Conservation (phyloP, 768 basidiomycete genomes). For the Sutorius australiensis region DNA sequence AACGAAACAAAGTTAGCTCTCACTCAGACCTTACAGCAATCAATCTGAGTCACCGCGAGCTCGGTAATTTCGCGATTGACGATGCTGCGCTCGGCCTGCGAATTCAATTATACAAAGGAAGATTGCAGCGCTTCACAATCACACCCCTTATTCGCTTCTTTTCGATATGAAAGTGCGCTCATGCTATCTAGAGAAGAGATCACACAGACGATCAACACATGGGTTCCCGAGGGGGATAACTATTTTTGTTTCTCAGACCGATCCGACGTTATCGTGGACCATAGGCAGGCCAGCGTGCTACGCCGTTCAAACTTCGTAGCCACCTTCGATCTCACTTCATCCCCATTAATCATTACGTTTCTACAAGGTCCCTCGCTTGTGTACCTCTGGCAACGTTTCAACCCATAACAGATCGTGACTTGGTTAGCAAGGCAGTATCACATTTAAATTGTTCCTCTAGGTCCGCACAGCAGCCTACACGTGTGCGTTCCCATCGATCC, state of each 20-base stretch:
- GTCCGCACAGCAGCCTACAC: conserved; percentile 8
- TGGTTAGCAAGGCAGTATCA: not conserved
- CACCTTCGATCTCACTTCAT: conserved; percentile 1
- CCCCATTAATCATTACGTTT: conserved; percentile 5
- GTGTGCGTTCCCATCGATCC: conserved; percentile 7
- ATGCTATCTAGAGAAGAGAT: not conserved
- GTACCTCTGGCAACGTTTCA: conserved; percentile 6
- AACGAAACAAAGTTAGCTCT: not conserved
- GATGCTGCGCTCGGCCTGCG: no score
- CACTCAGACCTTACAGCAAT: not conserved
- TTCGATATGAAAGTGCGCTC: conserved; percentile 1
- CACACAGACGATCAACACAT: conserved; percentile 11
- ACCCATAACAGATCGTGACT: not conserved
- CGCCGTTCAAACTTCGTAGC: conserved; percentile 16
- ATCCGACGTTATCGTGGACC: conserved; percentile 22
- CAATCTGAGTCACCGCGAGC: not conserved
- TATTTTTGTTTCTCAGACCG: conserved; percentile 9
- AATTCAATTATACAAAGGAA: not conserved
- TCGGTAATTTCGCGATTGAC: not conserved
- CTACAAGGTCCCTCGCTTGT: not conserved
- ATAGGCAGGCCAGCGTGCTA: conserved; percentile 1
- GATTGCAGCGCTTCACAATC: not conserved
- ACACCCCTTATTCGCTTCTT: not conserved
- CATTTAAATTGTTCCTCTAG: not conserved
- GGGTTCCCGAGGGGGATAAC: conserved; percentile 9